Conservation (phyloP, 352 stramenopile genomes). For the Pythium catenulatum region DNA sequence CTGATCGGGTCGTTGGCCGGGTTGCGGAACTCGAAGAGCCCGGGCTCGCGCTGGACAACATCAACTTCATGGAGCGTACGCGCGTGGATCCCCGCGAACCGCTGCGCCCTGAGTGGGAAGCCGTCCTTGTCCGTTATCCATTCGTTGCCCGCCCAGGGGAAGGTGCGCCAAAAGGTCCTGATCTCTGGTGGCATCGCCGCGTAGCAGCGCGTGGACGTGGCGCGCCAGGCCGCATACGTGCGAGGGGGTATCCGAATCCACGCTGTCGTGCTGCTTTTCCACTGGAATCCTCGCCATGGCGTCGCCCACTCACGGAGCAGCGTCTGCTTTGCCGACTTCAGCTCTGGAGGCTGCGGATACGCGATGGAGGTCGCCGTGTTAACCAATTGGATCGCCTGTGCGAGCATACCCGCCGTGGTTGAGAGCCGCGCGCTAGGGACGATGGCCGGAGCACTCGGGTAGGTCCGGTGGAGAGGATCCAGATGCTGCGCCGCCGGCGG, state of each 20-base stretch:
- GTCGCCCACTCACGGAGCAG: too few relatives aligned
- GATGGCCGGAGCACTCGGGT: too few relatives aligned
- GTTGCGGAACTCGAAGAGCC: neutral
- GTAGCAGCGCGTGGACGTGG: neutral
- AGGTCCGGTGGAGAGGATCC: neutral
- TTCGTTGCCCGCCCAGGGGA: neutral
- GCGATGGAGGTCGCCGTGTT: too few relatives aligned
- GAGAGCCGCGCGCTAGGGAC: too few relatives aligned
- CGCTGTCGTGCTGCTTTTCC: too few relatives aligned
- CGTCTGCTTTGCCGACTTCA: too few relatives aligned
- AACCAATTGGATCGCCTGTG: too few relatives aligned
- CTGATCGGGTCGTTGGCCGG: neutral
- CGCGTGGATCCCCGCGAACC: neutral
- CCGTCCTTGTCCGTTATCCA: neutral
- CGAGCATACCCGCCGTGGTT: too few relatives aligned
- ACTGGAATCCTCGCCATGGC: too few relatives aligned
- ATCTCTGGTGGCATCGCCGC: neutral
- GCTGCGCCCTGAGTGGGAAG: neutral
- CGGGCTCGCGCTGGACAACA: neutral
- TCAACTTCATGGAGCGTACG: neutral
- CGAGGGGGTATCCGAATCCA: neutral
- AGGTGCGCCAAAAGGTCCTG: neutral
- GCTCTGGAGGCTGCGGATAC: too few relatives aligned
- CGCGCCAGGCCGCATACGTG: neutral
- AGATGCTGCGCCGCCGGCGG: neutral